phyloP scores from a whole-genome alignment of 257 asterid species.

The Euphrasia confusa region DNA sequence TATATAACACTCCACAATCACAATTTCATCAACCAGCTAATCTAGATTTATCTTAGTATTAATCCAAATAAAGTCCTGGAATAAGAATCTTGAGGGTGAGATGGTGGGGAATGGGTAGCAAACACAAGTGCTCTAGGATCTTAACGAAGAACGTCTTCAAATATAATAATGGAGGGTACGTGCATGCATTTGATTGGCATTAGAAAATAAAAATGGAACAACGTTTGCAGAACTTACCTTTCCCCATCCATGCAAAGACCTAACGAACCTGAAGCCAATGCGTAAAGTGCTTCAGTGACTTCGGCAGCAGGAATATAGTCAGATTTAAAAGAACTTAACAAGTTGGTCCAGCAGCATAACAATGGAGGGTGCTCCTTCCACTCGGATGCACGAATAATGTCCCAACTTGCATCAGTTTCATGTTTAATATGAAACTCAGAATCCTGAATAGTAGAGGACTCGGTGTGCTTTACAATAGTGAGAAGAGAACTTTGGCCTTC shows the following conservation, averaged over 20 bases:
- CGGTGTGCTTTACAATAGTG: constrained; percentile 36
- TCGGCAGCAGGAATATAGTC: constrained; percentile 48
- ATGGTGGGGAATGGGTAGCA: too few species aligned
- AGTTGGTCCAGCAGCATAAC: constrained; percentile 62
- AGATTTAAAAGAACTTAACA: constrained; percentile 42
- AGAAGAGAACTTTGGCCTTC: constrained; percentile 63
- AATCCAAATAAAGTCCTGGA: too few species aligned
- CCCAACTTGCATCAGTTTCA: constrained; percentile 38
- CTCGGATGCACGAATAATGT: constrained; percentile 35
- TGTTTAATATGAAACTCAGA: constrained; percentile 36
- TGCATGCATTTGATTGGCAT: constrained; percentile 5
- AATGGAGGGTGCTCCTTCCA: constrained; percentile 76
- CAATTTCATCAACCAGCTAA: too few species aligned
- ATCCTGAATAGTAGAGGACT: constrained; percentile 41
- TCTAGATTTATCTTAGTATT: too few species aligned
- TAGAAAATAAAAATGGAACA: constrained; percentile 12
- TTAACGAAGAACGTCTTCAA: constrained; percentile 12
- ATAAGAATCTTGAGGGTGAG: too few species aligned
- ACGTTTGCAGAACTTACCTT: constrained; percentile 42
- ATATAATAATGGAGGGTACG: constrained; percentile 14
- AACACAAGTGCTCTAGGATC: background rate
- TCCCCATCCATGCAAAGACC: constrained; percentile 61
- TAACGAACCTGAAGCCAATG: constrained; percentile 59
- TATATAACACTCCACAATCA: too few species aligned
- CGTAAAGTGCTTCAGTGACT: constrained; percentile 51